Base-by-base conservation (phyloP, 805 yeast species). In the Candida stauntonica region DNA sequence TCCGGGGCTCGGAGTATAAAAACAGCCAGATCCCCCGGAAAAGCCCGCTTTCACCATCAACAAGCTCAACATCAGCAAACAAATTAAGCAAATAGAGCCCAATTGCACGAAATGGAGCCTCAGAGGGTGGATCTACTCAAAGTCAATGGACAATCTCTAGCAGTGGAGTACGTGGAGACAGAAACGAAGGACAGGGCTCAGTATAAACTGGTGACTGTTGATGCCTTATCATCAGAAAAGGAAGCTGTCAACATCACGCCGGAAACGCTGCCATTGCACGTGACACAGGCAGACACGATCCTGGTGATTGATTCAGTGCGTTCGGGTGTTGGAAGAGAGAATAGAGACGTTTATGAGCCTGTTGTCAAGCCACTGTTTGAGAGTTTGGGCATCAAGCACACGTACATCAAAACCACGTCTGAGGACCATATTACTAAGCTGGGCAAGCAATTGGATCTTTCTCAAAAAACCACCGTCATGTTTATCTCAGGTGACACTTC, bases 401-500 rank as follows among this genome's bases (percentile, higher is more conserved):
- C 43, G 1, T 73, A 75, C 43, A 15, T 72, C n/a, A 54, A 56
- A 30, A 79, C 88, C 0, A 48, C 52, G 0, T 52, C 68, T 5
- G 41, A 57, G 2, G 38, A 53, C n/a, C 60, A 73, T 1, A 68
- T 79, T 6, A 33, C 50, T 2, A 55, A 66, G n/a, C 61, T 67
- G 44, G 76, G 78, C 0, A 23, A 39, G 9, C 5, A 40, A 1
- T 44, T 74, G 6, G 47, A 53, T n/a, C 26, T 35, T 0, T 36
- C 48, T 0, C 24, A 41, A 8, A 39, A 41, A 4, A 53, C 66
- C 17, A 72, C 83, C 1, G 62, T 83, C 8, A 55, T 85, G 3
- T 62, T 88, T 26, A 59, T 89, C 7, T 82, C 94, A 27, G 97
- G 97, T 2, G 97, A 89, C 54, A 88, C 96, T 1, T 79, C 94